Base-by-base conservation (phyloP, 2,329 filamentous ascomycete species). In the Phialophora expanda region DNA sequence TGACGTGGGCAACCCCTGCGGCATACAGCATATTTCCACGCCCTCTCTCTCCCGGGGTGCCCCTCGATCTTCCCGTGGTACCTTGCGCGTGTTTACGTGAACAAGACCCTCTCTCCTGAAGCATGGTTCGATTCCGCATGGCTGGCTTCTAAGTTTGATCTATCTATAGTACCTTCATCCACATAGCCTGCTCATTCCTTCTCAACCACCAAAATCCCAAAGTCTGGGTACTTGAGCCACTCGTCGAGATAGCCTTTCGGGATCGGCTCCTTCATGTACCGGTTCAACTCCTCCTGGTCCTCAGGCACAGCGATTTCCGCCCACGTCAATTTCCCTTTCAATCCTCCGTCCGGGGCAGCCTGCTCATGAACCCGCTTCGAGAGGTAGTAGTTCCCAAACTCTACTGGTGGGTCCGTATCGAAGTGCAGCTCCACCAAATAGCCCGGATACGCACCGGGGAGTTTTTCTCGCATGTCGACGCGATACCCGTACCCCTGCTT, bases 351-450 rank as follows among this genome's bases (percentile, higher is more conserved):
- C 48, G 61, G 51, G 26, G 68, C 68, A 7, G 50, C 38, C 17
- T 9, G 12, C 63, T 68, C 66, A 48, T 68, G 67, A 5, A 70
- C 61, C 3, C 48, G 48, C 22, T 58, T 46, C 22, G 48, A 32
- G 20, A 70, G 56, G 20, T 70, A 66, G 53, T 60, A 70, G 54
- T 64, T 68, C 34, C 67, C 63, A 34, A 69, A 69, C 38, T 68
- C 63, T 28, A 56, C 56, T n/a, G 51, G 53, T 53, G 54, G 30
- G 17, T 57, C 50, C n/a, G 69, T 60, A 32, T 62, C 61, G 28
- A 64, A 70, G 55, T 66, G 38, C 48, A 63, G 48, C 11, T 67
- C 51, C 20, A 54, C 62, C 28, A 64, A 57, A 11, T 69, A 66
- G 17, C 46, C 57, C 26, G 34, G 17, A 11, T 30, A 12, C 28